Percentiles rank a stretch among this genome's conserved stretches.
Conservation (phyloP, 208 protist species). For the Crithidia fasciculata region DNA sequence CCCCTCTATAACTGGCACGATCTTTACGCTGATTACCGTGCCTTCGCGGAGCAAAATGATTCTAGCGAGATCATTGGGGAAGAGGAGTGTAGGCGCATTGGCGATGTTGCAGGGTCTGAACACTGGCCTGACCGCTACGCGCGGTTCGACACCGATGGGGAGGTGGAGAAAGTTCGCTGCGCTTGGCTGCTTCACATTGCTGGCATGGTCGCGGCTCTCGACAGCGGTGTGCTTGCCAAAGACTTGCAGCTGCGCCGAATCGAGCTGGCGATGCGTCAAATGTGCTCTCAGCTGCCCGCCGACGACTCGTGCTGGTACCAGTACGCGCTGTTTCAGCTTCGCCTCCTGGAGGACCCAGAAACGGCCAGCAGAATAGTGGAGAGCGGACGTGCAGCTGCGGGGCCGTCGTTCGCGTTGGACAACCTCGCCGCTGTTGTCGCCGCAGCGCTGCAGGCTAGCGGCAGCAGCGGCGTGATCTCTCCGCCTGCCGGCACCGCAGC, state of each 20-base stretch:
- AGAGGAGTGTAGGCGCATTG: conserved; percentile 21
- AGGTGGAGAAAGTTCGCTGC: conserved; percentile 36
- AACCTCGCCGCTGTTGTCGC: conserved; percentile 35
- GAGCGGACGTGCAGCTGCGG: conserved; percentile 30
- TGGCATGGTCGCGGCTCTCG: conserved; percentile 42
- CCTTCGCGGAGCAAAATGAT: conserved; percentile 31
- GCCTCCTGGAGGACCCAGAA: conserved; percentile 50
- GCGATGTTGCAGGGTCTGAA: conserved; percentile 31
- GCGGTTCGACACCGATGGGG: conserved; percentile 30
- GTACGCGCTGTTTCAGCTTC: conserved; percentile 75
- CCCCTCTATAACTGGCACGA: conserved; percentile 57
- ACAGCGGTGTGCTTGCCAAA: conserved; percentile 16
- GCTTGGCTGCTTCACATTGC: conserved; percentile 60
- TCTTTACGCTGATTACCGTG: conserved; percentile 54
- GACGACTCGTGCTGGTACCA: conserved; percentile 79
- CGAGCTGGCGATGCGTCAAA: conserved; percentile 83
- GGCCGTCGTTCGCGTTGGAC: conserved; percentile 59
- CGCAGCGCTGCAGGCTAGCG: background rate
- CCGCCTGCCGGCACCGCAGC: background rate
- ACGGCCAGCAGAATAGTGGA: conserved; percentile 49
- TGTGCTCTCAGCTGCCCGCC: conserved; percentile 68
- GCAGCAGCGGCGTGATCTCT: background rate
- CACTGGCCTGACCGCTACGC: conserved; percentile 80
- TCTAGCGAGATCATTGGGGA: conserved; percentile 12
- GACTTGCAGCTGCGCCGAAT: conserved; percentile 73